Conservation (phyloP, 23 red algal species). For the Gracilaria vermiculophylla region DNA sequence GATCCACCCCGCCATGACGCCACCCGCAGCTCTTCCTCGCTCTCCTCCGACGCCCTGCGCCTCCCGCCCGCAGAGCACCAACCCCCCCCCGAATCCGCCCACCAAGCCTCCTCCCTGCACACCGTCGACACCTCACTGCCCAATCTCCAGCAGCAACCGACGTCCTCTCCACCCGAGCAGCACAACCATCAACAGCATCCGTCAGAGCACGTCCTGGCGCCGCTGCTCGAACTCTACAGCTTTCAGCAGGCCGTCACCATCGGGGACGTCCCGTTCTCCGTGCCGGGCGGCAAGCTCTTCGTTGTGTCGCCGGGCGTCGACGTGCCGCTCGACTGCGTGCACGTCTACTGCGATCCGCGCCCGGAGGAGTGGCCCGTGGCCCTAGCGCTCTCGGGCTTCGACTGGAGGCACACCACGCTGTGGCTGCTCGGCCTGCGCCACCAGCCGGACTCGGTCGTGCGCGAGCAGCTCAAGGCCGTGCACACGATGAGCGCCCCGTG, state of each 20-base stretch:
- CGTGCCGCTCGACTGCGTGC: background rate
- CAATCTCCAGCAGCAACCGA: too few relatives aligned
- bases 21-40: too few relatives aligned
- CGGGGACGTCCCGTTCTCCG: background rate
- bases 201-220: background rate
- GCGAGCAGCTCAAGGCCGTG: background rate
- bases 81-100: too few relatives aligned
- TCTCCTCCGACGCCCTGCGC: too few relatives aligned
- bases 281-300: background rate
- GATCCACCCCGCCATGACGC: too few relatives aligned
- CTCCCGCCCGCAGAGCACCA: too few relatives aligned
- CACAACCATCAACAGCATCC: background rate
- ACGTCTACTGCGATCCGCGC: background rate
- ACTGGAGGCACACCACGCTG: background rate
- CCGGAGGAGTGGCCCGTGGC: slow-evolving; percentile 1
- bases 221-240: background rate
- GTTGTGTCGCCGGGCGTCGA: background rate
- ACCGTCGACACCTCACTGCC: too few relatives aligned
- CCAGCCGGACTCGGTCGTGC: background rate
- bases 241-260: background rate
- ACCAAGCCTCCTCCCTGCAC: too few relatives aligned
- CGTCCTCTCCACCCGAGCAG: too few relatives aligned
- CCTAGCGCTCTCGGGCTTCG: background rate
- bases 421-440: background rate
- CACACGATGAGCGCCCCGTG: background rate